A percentile compares a stretch with the other conserved stretches of the same genome.
phyloP scores from a whole-genome alignment of 1,139 yeast species.

The Yamadazyma triangularis region DNA sequence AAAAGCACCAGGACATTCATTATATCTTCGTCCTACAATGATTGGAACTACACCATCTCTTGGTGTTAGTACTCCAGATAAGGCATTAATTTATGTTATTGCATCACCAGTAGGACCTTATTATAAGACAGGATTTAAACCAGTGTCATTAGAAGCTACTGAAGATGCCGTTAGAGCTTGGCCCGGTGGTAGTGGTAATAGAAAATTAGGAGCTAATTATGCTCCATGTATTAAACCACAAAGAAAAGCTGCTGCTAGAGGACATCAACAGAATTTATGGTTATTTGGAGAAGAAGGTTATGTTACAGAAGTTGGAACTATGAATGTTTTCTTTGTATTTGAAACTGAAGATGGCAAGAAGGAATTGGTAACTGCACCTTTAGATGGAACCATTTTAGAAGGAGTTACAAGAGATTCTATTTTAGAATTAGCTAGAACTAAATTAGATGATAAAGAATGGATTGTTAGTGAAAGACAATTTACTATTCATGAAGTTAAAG shows the following conservation, averaged over 20 bases:
- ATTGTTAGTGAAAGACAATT: slow-evolving; percentile 73
- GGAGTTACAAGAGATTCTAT: slow-evolving; percentile 96
- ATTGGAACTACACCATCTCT: slow-evolving; percentile 86
- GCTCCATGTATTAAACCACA: slow-evolving; percentile 94
- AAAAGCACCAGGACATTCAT: slow-evolving; percentile 76
- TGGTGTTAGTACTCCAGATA: slow-evolving; percentile 79
- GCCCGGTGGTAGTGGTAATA: slow-evolving; percentile 98
- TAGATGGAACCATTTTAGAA: slow-evolving; percentile 94
- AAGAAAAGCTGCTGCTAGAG: slow-evolving; percentile 78
- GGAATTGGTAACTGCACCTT: slow-evolving; percentile 93
- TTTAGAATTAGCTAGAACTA: slow-evolving; percentile 68
- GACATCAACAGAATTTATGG: slow-evolving; percentile 96
- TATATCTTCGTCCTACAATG: slow-evolving; percentile 90
- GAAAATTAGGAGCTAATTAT: slow-evolving; percentile 94
- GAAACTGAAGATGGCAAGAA: slow-evolving; percentile 71
- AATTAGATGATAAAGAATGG: slow-evolving; percentile 74
- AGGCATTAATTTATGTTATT: slow-evolving; percentile 78
- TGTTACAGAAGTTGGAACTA: slow-evolving; percentile 95
- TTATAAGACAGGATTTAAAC: slow-evolving; percentile 87
- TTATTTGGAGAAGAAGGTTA: slow-evolving; percentile 85
- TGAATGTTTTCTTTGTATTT: slow-evolving; percentile 90
- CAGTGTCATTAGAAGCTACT: slow-evolving; percentile 89
- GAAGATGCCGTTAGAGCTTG: slow-evolving; percentile 95
- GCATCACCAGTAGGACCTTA: slow-evolving; percentile 96
- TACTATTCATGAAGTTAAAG: slow-evolving; percentile 76